phyloP scores from a whole-genome alignment of 306 rosid species.

The Lathyrus sativus region DNA sequence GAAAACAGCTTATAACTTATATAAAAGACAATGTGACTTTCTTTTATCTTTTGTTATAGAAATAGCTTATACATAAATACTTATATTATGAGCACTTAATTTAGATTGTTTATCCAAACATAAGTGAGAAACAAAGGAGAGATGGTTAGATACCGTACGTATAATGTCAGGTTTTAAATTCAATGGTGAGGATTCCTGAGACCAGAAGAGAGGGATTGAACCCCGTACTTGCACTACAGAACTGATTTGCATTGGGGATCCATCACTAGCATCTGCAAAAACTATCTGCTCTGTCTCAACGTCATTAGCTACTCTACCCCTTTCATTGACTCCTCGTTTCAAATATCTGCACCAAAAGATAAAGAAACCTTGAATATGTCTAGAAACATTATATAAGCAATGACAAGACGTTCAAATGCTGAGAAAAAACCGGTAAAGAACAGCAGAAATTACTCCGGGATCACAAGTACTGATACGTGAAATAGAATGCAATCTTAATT shows the following conservation, averaged over 20 bases:
- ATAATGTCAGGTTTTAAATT: conserved; percentile 85
- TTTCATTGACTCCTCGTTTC: conserved; percentile 95
- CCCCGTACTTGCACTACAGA: conserved; percentile 92
- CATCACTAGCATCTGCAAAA: conserved; percentile 60
- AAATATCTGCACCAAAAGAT: conserved; percentile 65
- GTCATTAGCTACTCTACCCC: conserved; percentile 96
- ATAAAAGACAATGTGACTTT: not conserved
- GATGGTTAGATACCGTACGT: conserved; percentile 51
- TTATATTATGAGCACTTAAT: not conserved
- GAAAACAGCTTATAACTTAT: not conserved
- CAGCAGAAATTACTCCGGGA: not conserved
- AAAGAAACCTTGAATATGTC: conserved; percentile 30
- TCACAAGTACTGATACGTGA: not conserved
- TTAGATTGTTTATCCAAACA: not conserved
- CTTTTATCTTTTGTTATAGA: not conserved
- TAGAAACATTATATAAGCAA: conserved; percentile 29
- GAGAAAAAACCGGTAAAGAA: conserved; percentile 14
- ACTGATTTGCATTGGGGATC: conserved; percentile 74
- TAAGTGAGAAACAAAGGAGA: conserved; percentile 30
- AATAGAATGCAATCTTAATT: not conserved
- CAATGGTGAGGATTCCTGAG: conserved; percentile 90
- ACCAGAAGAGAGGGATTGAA: conserved; percentile 98
- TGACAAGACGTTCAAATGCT: not conserved
- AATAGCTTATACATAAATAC: not conserved
- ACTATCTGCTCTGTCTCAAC: conserved; percentile 98